phyloP scores from a whole-genome alignment of 106 monocot genomes.

The Agapanthus africanus region DNA sequence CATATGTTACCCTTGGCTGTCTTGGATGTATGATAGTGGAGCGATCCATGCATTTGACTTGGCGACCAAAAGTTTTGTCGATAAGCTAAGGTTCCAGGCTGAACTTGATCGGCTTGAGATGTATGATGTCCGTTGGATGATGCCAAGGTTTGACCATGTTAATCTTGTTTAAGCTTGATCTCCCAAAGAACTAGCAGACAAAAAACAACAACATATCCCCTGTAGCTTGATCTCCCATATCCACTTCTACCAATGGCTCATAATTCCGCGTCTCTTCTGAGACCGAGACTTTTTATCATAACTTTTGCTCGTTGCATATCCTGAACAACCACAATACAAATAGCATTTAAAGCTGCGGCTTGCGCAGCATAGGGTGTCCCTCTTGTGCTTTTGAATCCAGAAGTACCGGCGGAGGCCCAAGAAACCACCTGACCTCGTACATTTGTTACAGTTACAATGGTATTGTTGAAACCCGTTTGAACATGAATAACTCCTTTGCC shows the following conservation, averaged over 20 bases:
- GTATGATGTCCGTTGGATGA: no score
- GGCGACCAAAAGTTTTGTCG: no score
- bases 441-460: conserved; percentile 16
- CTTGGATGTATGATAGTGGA: no score
- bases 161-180: no score
- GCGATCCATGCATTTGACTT: no score
- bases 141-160: no score
- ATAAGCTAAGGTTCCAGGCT: no score
- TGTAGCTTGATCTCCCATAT: no score
- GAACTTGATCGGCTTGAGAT: no score
- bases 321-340: conserved; percentile 14
- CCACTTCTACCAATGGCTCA: conserved; percentile 15
- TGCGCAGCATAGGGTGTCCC: conserved; percentile 27
- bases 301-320: conserved; percentile 21
- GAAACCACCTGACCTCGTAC: conserved; percentile 27
- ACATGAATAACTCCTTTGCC: conserved; percentile 19
- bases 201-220: no score
- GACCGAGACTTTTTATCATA: conserved; percentile 18
- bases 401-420: conserved; percentile 24
- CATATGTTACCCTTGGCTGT: no score
- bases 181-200: no score
- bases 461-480: conserved; percentile 26
- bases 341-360: conserved; percentile 24
- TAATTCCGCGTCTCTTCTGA: conserved; percentile 18
- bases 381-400: conserved; percentile 25